These are phyloP conservation scores for Hansenula lynferdii DNA, from an alignment of 1,139 yeast genomes.

Conservation along the genomic window DNA sequence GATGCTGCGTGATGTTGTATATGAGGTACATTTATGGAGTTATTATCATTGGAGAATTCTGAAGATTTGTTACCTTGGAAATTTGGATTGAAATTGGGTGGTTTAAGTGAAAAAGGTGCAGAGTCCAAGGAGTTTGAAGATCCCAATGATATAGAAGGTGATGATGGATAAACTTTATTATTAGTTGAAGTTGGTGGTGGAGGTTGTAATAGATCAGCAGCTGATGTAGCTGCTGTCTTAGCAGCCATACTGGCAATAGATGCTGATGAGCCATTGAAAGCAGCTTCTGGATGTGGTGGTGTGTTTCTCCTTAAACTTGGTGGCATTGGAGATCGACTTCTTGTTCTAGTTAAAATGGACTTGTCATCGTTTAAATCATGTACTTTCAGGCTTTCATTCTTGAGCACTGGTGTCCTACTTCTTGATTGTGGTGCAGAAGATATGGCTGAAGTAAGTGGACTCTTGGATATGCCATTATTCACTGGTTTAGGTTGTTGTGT, in stretches of 20 bases:
- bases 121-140: slow-evolving; percentile 15
- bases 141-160: slow-evolving; percentile 14
- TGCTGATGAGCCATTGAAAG: neutral
- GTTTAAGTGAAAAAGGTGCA: neutral
- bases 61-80: neutral
- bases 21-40: neutral
- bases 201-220: slow-evolving; percentile 8
- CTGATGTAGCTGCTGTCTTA: slow-evolving; percentile 8
- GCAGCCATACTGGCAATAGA: slow-evolving; percentile 10
- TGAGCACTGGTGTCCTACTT: neutral
- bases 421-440: neutral
- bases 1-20: neutral
- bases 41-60: neutral
- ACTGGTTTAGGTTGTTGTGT: neutral
- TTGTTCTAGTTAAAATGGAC: neutral
- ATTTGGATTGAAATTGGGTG: neutral
- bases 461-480: neutral
- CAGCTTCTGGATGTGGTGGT: neutral
- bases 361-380: neutral
- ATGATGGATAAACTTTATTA: slow-evolving; percentile 12
- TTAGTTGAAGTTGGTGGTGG: slow-evolving; percentile 15
- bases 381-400: neutral
- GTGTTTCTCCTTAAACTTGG: neutral
- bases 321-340: slow-evolving; percentile 1
- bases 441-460: neutral